Evolutionary conservation across 1,284 basidiomycete species (phyloP).

Genomic region (Cutaneotrichosporon mucoides): DNA sequence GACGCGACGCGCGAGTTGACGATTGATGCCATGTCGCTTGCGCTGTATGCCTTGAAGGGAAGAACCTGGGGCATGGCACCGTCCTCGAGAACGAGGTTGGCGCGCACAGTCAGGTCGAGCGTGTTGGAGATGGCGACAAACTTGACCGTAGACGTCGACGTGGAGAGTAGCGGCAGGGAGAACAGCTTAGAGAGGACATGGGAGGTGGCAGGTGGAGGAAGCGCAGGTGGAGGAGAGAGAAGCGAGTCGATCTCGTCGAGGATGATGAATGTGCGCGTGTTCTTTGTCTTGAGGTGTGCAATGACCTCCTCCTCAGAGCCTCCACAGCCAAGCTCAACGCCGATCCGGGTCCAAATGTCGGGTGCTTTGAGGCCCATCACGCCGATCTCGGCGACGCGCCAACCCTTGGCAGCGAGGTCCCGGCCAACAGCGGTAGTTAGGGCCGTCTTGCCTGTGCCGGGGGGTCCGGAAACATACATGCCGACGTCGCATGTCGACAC

Average conservation of each 20-base stretch:
- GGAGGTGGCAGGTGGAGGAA: slow-evolving; percentile 34
- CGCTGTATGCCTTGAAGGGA: slow-evolving; percentile 46
- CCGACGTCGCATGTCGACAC: slow-evolving; percentile 29
- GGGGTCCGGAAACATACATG: slow-evolving; percentile 49
- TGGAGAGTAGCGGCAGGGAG: slow-evolving; percentile 35
- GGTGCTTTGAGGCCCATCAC: slow-evolving; percentile 46
- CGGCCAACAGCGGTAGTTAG: slow-evolving; percentile 40
- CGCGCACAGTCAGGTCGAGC: slow-evolving; percentile 47
- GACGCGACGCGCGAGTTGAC: slow-evolving; percentile 36
- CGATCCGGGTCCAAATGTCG: slow-evolving; percentile 40
- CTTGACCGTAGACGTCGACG: slow-evolving; percentile 31
- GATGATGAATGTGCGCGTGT: slow-evolving; percentile 36
- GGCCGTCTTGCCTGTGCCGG: slow-evolving; percentile 51
- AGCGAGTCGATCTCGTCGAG: slow-evolving; percentile 50
- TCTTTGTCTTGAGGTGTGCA: slow-evolving; percentile 17
- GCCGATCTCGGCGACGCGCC: slow-evolving; percentile 42
- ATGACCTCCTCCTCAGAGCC: slow-evolving; percentile 33
- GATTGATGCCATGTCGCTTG: slow-evolving; percentile 45
- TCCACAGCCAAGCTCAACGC: slow-evolving; percentile 32
- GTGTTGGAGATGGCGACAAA: slow-evolving; percentile 50
- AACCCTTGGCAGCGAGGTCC: slow-evolving; percentile 28
- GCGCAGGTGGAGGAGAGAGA: slow-evolving; percentile 38
- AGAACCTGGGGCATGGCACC: slow-evolving; percentile 39
- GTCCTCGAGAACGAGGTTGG: slow-evolving; percentile 40
- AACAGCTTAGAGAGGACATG: slow-evolving; percentile 47